Evolutionary conservation across 164 flowering plant species (phyloP), one percentile per base, ranked within the genome.

Genomic region (Hamamelis virginiana): DNA sequence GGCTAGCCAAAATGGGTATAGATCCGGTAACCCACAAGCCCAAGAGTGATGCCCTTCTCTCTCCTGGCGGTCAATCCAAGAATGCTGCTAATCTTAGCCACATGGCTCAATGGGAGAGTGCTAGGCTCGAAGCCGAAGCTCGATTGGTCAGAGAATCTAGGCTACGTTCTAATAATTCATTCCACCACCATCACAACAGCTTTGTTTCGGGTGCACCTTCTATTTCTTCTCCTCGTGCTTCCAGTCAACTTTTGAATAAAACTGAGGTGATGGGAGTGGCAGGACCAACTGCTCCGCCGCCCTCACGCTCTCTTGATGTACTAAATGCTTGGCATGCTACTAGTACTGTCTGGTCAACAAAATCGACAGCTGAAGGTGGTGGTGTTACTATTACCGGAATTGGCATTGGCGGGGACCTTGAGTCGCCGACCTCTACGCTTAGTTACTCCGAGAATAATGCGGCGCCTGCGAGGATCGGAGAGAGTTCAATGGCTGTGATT

Each of bases 81-180:
- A 78, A 59, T 66, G 81, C 89, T 0, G 90, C 97, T 46, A 87
- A 83, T 48, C 85, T 91, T 15, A 90, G 93, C 84, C 98, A 94
- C 79, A 86, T 91, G 87, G 96, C 97, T 59, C 97, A 91, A 62
- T 91, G 97, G 98, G 97, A 94, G 69, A 90, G 90, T n/a, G 94
- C 98, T 8, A 78, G 98, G 11, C 89, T 94, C 5, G 97, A 94
- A 74, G 98, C 98, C 38, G 98, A 94, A 56, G 92, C 98, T 10
- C 67, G 96, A 14, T 76, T 94, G 33, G 97, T 78, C 52, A 64
- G 91, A 45, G 94, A 93, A 57, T 91, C 97, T 1, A 90, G 82
- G 70, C 79, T 91, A 3, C 82, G 90, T 1, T 76, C 88, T 9
- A 33, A 33, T 33, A 72, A 22, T 28, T 73, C 82, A 9, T 26